These are phyloP conservation scores for Septoria petroselini DNA, from an alignment of 2,329 filamentous ascomycete genomes.

Conservation along the genomic window DNA sequence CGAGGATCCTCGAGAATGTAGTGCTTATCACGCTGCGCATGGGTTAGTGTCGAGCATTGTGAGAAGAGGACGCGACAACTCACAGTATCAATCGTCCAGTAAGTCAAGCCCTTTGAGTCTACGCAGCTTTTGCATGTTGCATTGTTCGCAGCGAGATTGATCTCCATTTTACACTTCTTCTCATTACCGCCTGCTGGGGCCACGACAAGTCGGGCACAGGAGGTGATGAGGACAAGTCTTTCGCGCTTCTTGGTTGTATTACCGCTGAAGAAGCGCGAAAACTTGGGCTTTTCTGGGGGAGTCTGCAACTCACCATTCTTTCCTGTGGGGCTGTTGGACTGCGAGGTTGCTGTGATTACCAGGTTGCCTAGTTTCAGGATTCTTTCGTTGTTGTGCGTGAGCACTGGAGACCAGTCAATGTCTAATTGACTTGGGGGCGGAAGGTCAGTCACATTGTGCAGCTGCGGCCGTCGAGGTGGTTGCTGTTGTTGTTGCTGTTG, in stretches of 20 bases:
- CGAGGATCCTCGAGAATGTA: conserved; percentile 94
- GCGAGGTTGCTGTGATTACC: conserved; percentile 74
- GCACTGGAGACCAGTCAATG: conserved; percentile 96
- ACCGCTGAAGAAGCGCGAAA: conserved; percentile 89
- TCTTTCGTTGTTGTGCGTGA: conserved; percentile 85
- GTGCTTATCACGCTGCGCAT: conserved; percentile 72
- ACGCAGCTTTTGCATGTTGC: conserved; percentile 75
- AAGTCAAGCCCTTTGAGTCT: conserved; percentile 81
- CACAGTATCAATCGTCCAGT: conserved; percentile 93
- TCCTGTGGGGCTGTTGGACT: conserved; percentile 69
- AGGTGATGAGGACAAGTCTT: conserved; percentile 90
- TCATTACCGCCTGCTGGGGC: conserved; percentile 90
- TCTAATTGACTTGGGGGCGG: conserved; percentile 95
- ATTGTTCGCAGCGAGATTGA: conserved; percentile 74
- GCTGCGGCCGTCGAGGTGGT: conserved; percentile 54
- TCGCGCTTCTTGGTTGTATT: conserved; percentile 90
- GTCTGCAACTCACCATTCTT: conserved; percentile 66
- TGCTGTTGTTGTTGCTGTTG: conserved; percentile 15
- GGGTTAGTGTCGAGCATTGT: background rate
- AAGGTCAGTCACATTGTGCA: conserved; percentile 86
- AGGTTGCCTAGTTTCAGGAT: conserved; percentile 93
- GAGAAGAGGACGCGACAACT: conserved; percentile 42
- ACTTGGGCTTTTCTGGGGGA: conserved; percentile 62
- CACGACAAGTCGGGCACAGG: conserved; percentile 82
- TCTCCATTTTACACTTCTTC: conserved; percentile 89